phyloP scores from a whole-genome alignment of 2,329 filamentous ascomycete genomes.

The Corinectria fuckeliana region DNA sequence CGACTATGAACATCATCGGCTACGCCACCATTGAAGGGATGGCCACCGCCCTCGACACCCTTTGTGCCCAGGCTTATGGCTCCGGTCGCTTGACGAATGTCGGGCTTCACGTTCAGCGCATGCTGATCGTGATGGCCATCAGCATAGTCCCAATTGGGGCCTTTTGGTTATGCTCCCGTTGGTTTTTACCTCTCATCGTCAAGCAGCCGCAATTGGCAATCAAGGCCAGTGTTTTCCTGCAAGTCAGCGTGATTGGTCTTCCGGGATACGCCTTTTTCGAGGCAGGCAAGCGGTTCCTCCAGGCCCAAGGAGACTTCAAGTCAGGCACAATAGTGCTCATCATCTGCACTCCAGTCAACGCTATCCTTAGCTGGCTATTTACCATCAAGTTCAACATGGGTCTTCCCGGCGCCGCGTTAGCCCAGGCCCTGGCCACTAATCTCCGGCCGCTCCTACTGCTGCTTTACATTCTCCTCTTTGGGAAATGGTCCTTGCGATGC shows the following conservation, averaged over 20 bases:
- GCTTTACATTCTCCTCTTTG: slow-evolving; percentile 52
- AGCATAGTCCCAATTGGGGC: slow-evolving; percentile 55
- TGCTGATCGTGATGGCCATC: slow-evolving; percentile 57
- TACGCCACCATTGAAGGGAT: slow-evolving; percentile 48
- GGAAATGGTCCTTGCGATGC: slow-evolving; percentile 37
- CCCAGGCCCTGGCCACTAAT: slow-evolving; percentile 56
- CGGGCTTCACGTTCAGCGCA: slow-evolving; percentile 59
- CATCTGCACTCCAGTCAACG: slow-evolving; percentile 55
- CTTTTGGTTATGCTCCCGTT: slow-evolving; percentile 56
- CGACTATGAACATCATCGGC: slow-evolving; percentile 61
- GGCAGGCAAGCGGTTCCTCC: slow-evolving; percentile 59
- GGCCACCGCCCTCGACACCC: slow-evolving; percentile 37
- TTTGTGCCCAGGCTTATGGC: slow-evolving; percentile 37
- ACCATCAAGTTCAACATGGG: slow-evolving; percentile 52
- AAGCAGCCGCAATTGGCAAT: slow-evolving; percentile 55
- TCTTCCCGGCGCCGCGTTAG: slow-evolving; percentile 58
- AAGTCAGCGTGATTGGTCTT: slow-evolving; percentile 55
- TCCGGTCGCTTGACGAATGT: slow-evolving; percentile 55
- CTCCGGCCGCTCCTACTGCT: slow-evolving; percentile 55
- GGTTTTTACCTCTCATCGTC: slow-evolving; percentile 53
- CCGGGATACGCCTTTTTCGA: slow-evolving; percentile 63
- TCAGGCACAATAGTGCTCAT: slow-evolving; percentile 56
- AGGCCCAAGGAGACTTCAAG: slow-evolving; percentile 61
- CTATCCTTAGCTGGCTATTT: slow-evolving; percentile 56
- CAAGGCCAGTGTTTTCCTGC: slow-evolving; percentile 57